Base-by-base conservation (phyloP, 257 asterid genomes). In the Gynochthodes officinalis region DNA sequence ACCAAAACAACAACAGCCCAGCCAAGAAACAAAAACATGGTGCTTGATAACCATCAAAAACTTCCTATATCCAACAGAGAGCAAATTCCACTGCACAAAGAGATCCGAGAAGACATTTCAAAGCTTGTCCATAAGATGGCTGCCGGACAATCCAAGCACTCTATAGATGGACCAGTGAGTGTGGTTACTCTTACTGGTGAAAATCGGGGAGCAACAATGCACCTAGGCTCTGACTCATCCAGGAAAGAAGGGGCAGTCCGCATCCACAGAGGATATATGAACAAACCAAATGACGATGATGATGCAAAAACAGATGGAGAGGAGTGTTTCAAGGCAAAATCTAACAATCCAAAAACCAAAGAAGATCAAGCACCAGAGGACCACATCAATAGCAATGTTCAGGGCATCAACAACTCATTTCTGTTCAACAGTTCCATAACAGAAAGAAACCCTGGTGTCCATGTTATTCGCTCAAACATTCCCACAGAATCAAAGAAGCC, bases 141-240 rank as follows among this genome's bases (percentile, higher is more conserved):
- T 44, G 21, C 35, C 44, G 83, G 82, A 49, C 88, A 85, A 62
- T 70, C 79, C 30, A 75, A 74, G 63, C 64, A 30, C 1, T 33
- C 80, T 77, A 37, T 35, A 27, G 71, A 80, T 37, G 90, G 62
- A 66, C 81, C 82, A 11, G 82, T 82, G 50, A 84, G 87, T 40
- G 90, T 92, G 39, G 83, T 95, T 73, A 95, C 96, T 42, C 92
- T 95, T 64, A 92, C 96, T 19, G 99, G 98, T 55, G 98, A 95
- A 69, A 95, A 92, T 50, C 82, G 90, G 77, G 99, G 99, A 37
- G 96, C 98, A 23, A 81, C 89, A 4, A 86, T 95, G 97, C 93
- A 90, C 42, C 76, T 88, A 69, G 92, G 96, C 68, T 67, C 89
- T 7, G 84, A 80, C 28, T 74, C 91, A 44, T 75, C 88, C 12